Evolutionary conservation across 306 rosid species (phyloP).

Genomic region (Gynostemma pentaphyllum): DNA sequence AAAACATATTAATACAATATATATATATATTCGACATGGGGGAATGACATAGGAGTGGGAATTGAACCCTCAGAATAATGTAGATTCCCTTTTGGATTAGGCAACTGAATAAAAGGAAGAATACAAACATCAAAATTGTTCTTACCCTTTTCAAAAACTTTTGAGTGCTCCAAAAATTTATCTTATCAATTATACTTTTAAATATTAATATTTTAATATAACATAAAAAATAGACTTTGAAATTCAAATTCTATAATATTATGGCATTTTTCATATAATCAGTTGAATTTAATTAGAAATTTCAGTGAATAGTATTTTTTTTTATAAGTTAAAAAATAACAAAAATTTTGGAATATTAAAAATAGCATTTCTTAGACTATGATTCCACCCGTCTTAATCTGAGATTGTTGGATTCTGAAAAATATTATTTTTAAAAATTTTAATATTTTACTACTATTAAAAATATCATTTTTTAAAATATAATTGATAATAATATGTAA

Average conservation of each 20-base stretch:
- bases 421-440: too few species aligned
- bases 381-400: too few species aligned
- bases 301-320: too few species aligned
- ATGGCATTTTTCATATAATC: not conserved
- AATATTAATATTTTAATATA: not conserved
- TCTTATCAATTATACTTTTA: not conserved
- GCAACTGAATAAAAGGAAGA: not conserved
- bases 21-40: not conserved
- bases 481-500: too few species aligned
- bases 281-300: too few species aligned
- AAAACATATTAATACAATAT: too few species aligned
- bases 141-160: not conserved
- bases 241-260: not conserved
- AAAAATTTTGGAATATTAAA: too few species aligned
- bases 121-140: not conserved
- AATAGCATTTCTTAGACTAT: too few species aligned
- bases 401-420: too few species aligned
- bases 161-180: conserved; percentile 1
- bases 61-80: conserved; percentile 3
- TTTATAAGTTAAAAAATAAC: too few species aligned
- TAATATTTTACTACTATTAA: too few species aligned
- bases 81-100: conserved; percentile 1
- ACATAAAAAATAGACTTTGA: not conserved
- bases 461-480: too few species aligned
- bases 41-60: conserved; percentile 4